These are phyloP conservation scores for Tritrichomonas foetus DNA, from an alignment of 208 protist species.

Conservation along the genomic window DNA sequence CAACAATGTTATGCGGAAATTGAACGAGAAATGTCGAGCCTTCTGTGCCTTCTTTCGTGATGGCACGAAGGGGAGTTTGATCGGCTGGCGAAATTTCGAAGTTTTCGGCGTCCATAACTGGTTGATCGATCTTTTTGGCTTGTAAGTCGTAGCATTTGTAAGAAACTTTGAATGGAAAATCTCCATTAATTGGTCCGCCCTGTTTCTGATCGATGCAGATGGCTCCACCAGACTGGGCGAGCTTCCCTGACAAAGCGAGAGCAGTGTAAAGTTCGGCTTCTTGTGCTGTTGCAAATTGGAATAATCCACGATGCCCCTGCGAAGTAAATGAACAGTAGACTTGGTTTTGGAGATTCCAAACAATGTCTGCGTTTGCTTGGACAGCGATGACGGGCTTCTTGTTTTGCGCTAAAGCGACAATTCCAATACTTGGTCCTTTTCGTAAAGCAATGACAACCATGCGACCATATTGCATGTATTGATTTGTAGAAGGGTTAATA, in stretches of 20 bases:
- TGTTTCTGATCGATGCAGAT: background rate
- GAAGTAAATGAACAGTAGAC: background rate
- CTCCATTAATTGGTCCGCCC: background rate
- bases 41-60: background rate
- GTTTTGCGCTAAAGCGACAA: background rate
- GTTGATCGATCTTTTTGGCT: background rate
- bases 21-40: background rate
- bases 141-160: background rate
- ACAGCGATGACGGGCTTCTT: background rate
- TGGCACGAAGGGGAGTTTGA: background rate
- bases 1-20: background rate
- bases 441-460: background rate
- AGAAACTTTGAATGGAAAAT: background rate
- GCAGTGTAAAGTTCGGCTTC: background rate
- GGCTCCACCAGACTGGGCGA: background rate
- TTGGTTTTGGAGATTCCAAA: background rate
- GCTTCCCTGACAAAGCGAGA: background rate
- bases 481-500: background rate
- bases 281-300: background rate
- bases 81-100: background rate
- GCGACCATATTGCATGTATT: background rate
- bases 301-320: background rate
- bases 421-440: background rate
- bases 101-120: background rate
- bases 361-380: background rate